Percentiles rank a stretch among this genome's conserved stretches.
Conservation (phyloP, 2,329 filamentous ascomycete species). For the Colletotrichum gloeosporioides region DNA sequence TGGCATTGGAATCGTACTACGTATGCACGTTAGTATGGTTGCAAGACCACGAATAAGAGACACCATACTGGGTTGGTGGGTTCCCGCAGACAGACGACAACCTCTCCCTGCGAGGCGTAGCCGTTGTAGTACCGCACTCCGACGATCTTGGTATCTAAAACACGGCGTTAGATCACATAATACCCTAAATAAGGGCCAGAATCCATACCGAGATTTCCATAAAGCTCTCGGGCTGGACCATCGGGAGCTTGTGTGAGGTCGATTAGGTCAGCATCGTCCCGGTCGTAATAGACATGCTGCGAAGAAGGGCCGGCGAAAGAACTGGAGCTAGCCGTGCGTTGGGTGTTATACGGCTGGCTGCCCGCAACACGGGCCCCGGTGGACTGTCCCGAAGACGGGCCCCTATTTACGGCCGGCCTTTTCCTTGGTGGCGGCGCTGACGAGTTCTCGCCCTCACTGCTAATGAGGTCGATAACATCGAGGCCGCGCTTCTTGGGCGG, state of each 20-base stretch:
- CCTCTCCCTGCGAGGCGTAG: conserved; percentile 65
- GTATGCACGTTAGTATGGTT: conserved; percentile 21
- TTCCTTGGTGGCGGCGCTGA: not conserved
- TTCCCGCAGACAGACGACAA: conserved; percentile 68
- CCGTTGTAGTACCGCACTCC: conserved; percentile 67
- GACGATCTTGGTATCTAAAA: conserved; percentile 52
- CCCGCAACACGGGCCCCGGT: conserved; percentile 23
- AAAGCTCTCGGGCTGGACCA: conserved; percentile 47
- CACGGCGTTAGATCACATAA: not conserved
- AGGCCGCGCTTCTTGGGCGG: conserved; percentile 38
- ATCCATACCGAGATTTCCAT: conserved; percentile 48
- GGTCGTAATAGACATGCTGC: conserved; percentile 16
- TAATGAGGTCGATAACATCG: conserved; percentile 47
- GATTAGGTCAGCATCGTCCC: conserved; percentile 42
- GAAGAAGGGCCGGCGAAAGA: conserved; percentile 13
- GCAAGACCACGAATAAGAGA: not conserved
- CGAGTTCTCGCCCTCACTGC: conserved; percentile 31
- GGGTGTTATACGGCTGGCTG: not conserved
- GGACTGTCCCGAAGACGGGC: not conserved
- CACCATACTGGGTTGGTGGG: conserved; percentile 61
- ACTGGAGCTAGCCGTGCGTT: not conserved
- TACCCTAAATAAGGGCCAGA: not conserved
- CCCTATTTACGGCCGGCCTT: not conserved
- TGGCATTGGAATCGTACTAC: conserved; percentile 75
- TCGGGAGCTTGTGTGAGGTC: conserved; percentile 52